Percentiles rank a stretch among this genome's conserved stretches.
Conservation (phyloP, 2,329 filamentous ascomycete genomes). For the Cladophialophora exuberans region DNA sequence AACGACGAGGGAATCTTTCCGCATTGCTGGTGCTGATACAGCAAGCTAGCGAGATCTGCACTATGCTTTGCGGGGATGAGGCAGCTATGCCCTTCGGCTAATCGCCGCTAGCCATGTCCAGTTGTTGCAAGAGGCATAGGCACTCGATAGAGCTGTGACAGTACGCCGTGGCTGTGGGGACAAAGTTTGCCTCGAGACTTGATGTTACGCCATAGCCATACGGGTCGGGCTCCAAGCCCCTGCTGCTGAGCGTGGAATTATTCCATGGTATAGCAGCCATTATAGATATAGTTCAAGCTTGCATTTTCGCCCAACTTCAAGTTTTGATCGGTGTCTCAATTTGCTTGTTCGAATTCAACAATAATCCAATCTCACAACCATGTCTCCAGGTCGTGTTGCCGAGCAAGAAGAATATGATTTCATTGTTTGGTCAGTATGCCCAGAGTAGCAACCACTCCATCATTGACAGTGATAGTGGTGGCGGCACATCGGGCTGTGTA, state of each 20-base stretch:
- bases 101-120: no score
- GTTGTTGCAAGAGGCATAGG: no score
- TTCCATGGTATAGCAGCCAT: background rate
- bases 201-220: no score
- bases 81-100: background rate
- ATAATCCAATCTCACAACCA: conserved; percentile 7
- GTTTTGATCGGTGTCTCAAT: background rate
- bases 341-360: background rate
- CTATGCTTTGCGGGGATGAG: no score
- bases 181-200: no score
- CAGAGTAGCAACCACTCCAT: background rate
- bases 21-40: no score
- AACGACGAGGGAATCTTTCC: background rate
- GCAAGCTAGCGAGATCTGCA: no score
- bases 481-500: conserved; percentile 54
- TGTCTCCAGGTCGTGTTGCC: conserved; percentile 27
- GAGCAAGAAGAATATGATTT: conserved; percentile 34
- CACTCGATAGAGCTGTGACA: no score
- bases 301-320: no score
- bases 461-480: conserved; percentile 37
- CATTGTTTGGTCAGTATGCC: conserved; percentile 34
- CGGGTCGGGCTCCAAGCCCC: no score
- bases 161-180: no score
- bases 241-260: conserved; percentile 11
- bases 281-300: background rate